Percentiles rank a stretch among this genome's conserved stretches.
These are phyloP conservation scores for Persicaria maculosa DNA, from an alignment of 148 eudicot species.

Conservation along the genomic window DNA sequence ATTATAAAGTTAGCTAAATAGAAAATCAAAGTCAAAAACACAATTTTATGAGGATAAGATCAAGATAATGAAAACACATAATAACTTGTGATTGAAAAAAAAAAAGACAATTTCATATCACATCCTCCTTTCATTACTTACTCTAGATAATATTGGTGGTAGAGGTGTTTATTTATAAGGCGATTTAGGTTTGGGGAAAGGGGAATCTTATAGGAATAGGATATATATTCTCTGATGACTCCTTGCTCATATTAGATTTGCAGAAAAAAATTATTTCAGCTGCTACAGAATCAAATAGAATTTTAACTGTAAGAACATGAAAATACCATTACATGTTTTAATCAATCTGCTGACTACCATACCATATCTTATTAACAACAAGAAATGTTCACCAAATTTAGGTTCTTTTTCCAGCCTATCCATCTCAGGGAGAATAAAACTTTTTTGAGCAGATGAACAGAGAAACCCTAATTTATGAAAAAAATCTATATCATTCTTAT, in stretches of 20 bases:
- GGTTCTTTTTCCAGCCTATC: conserved; percentile 61
- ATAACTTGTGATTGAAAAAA: no score
- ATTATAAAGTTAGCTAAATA: not conserved
- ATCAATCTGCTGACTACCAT: conserved; percentile 23
- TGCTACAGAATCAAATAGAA: conserved; percentile 19
- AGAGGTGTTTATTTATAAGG: not conserved
- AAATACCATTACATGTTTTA: not conserved
- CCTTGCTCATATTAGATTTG: conserved; percentile 32
- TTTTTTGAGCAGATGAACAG: conserved; percentile 26
- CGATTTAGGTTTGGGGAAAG: not conserved
- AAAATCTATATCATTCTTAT: no score
- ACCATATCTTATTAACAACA: conserved; percentile 82
- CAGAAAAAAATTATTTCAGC: conserved; percentile 33
- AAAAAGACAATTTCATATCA: not conserved
- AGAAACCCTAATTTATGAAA: no score
- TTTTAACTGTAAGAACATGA: not conserved
- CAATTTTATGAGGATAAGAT: not conserved
- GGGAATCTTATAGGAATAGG: conserved; percentile 51
- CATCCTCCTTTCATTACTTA: not conserved
- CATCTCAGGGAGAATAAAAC: conserved; percentile 78
- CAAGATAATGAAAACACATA: not conserved
- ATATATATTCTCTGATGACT: conserved; percentile 29
- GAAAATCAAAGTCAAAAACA: not conserved
- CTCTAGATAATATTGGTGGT: not conserved
- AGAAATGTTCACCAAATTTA: conserved; percentile 48